Base-by-base conservation (phyloP, 768 basidiomycete species). In the Agrocybe chaxingu region DNA sequence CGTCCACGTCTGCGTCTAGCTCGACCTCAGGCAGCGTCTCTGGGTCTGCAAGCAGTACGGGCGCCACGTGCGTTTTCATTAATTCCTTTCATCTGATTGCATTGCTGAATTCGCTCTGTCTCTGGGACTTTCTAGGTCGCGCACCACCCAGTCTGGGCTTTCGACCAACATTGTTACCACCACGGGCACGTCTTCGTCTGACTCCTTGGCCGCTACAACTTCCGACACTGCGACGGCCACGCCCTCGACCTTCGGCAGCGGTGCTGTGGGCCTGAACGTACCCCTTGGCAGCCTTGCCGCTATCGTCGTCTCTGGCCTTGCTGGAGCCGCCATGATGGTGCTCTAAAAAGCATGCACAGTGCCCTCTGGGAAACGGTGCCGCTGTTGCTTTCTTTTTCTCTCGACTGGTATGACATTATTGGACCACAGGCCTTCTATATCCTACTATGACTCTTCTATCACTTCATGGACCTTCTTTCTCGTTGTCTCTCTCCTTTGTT, bases 271-370 rank as follows among this genome's bases (percentile, higher is more conserved):
- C 45, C 56, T 54, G 42, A 48, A 41, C 42, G 51, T 34, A 36
- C 42, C 57, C 45, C 31, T 41, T 45, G 57, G 55, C 47, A 48
- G 57, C 30, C 46, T 56, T 44, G 71, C 67, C 39, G 65, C 68
- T 9, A 60, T 71, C 6, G 57, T 75, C 16, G 59, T 79, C 33
- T 78, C 79, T 13, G 75, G 69, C 0, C 59, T 76, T 35, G 80
- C 75, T 35, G 82, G 82, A 35, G 78, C 68, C 18, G 77, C 63
- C 10, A 57, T 74, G 51, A 67, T 77, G 40, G 66, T 64, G 0
- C 70, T 82, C 57, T 83, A 67, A 54, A 45, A 32, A 18, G 43
- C 9, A n/a, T 29, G n/a, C 30, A 40, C 16, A 8, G 37, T 11
- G 7, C 31, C 7, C 3, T 31, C 7, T 8, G 35, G n/a, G 30